These are phyloP conservation scores for Corylus heterophylla DNA, from an alignment of 306 rosid genomes.

Conservation along the genomic window DNA sequence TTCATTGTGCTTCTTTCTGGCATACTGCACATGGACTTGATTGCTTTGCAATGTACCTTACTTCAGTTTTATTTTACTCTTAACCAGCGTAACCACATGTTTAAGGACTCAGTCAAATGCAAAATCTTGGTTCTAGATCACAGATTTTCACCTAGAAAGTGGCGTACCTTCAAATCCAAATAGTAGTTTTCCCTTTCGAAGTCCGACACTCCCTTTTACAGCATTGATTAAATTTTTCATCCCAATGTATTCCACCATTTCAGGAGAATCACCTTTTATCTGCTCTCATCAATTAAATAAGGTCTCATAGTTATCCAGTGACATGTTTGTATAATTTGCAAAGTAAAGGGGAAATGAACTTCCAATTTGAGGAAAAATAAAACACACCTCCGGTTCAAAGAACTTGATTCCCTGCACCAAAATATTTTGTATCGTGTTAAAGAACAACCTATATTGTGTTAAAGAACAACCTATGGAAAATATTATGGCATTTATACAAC, in stretches of 20 bases:
- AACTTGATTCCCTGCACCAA: conserved; percentile 87
- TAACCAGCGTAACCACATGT: conserved; percentile 1
- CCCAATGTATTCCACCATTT: conserved; percentile 85
- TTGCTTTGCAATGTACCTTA: neutral
- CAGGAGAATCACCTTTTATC: conserved; percentile 98
- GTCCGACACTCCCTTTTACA: conserved; percentile 71
- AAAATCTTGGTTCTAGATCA: conserved; percentile 22
- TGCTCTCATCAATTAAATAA: conserved; percentile 44
- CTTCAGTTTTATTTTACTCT: conserved; percentile 6
- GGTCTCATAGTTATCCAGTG: conserved; percentile 10
- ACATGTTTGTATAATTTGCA: conserved; percentile 8
- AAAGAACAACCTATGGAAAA: conserved; percentile 20
- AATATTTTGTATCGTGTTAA: conserved; percentile 29
- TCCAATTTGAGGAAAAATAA: conserved; percentile 27
- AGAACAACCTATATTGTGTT: too few species aligned
- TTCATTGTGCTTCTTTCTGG: neutral
- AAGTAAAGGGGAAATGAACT: conserved; percentile 21
- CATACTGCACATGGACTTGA: neutral
- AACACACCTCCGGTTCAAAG: conserved; percentile 94
- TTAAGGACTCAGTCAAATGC: conserved; percentile 7
- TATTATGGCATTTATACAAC: conserved; percentile 18
- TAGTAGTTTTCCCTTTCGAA: conserved; percentile 65
- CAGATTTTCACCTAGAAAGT: conserved; percentile 8
- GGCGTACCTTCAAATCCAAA: conserved; percentile 93
- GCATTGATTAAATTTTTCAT: conserved; percentile 84